phyloP scores from a whole-genome alignment of 163 green algal species.

The Picocystis sp. region DNA sequence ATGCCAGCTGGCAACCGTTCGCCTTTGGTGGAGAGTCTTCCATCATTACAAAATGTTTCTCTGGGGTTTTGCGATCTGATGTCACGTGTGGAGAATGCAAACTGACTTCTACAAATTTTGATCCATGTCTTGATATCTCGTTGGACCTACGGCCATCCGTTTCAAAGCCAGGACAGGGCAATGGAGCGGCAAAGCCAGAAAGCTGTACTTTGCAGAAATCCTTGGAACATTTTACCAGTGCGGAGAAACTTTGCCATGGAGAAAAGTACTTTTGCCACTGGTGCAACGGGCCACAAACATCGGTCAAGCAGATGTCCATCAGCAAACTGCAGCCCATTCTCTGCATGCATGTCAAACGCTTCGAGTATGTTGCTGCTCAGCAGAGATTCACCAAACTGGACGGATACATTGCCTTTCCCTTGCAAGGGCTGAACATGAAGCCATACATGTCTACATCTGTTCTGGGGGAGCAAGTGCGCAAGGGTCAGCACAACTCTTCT shows the following conservation, averaged over 20 bases:
- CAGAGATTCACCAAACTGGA: constrained; percentile 43
- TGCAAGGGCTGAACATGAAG: constrained; percentile 50
- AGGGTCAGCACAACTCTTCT: constrained; percentile 2
- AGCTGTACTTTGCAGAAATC: neutral
- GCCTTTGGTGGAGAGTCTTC: neutral
- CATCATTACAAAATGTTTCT: neutral
- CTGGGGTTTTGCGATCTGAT: constrained; percentile 55
- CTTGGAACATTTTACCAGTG: neutral
- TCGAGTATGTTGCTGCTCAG: constrained; percentile 43
- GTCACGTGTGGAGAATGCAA: constrained; percentile 67
- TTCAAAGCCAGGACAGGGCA: no score
- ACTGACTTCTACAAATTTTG: constrained; percentile 51
- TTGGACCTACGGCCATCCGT: constrained; percentile 40
- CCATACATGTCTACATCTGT: constrained; percentile 49
- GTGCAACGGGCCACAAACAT: constrained; percentile 17
- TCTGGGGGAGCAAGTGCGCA: constrained; percentile 17
- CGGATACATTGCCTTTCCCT: constrained; percentile 50
- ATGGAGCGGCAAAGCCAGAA: no score
- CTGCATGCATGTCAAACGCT: constrained; percentile 79
- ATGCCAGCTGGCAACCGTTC: neutral
- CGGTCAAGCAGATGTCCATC: constrained; percentile 71
- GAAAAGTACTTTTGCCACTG: constrained; percentile 17
- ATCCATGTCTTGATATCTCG: constrained; percentile 65
- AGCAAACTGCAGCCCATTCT: constrained; percentile 58
- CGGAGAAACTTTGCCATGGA: constrained; percentile 1